Conservation (phyloP, 805 yeast species). For the Saccharomyces jurei region DNA sequence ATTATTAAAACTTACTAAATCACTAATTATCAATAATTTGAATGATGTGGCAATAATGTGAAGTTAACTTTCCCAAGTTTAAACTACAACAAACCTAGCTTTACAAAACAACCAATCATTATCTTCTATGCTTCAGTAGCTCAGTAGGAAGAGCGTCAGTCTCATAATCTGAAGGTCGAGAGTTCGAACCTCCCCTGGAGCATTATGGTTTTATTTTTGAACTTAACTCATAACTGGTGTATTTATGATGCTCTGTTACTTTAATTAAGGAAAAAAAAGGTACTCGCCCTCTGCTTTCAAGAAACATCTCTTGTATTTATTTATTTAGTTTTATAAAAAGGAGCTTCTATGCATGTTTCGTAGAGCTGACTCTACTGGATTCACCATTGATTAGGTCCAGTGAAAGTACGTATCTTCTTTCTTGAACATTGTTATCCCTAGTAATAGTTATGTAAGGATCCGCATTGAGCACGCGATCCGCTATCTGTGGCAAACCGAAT, state of each 20-base stretch:
- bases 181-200: background rate
- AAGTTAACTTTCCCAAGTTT: too few species aligned
- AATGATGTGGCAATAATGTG: too few species aligned
- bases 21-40: too few species aligned
- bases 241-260: too few species aligned
- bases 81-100: too few species aligned
- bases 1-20: too few species aligned
- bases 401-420: constrained; percentile 43
- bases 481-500: constrained; percentile 23
- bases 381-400: constrained; percentile 15
- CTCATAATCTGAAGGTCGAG: background rate
- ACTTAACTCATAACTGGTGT: constrained; percentile 40
- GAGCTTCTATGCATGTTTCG: constrained; percentile 6
- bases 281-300: background rate
- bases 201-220: constrained; percentile 15
- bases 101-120: too few species aligned
- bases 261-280: background rate
- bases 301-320: background rate
- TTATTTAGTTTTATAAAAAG: background rate
- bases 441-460: constrained; percentile 40
- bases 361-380: background rate
- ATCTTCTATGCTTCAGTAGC: constrained; percentile 33
- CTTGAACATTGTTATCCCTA: constrained; percentile 34
- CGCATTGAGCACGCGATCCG: constrained; percentile 28
- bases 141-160: constrained; percentile 36